These are phyloP conservation scores for Ceratobasidium sp. DNA, from an alignment of 1,284 basidiomycete genomes.

Conservation along the genomic window DNA sequence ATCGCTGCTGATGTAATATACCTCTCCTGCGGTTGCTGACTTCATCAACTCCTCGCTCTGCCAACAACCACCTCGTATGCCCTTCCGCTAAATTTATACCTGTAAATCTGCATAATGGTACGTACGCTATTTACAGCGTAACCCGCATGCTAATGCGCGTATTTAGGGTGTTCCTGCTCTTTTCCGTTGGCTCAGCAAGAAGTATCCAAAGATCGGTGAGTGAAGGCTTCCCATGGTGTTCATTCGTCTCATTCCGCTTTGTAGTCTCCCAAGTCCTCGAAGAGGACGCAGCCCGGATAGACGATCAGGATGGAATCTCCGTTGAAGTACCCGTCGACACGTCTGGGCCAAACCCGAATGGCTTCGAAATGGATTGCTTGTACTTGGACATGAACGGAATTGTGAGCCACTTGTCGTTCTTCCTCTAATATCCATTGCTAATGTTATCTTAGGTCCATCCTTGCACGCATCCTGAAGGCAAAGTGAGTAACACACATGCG, in stretches of 20 bases:
- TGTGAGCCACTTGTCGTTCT: constrained; percentile 60
- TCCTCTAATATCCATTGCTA: constrained; percentile 6
- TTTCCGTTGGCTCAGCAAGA: constrained; percentile 95
- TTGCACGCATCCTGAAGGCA: constrained; percentile 98
- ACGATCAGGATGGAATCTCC: constrained; percentile 75
- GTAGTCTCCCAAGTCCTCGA: constrained; percentile 84
- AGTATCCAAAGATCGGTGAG: constrained; percentile 93
- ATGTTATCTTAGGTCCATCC: constrained; percentile 85
- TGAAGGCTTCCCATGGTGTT: neutral
- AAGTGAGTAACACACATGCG: constrained; percentile 63
- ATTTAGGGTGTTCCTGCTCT: constrained; percentile 91
- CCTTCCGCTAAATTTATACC: neutral
- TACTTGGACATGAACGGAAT: constrained; percentile 97
- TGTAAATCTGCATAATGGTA: constrained; percentile 36
- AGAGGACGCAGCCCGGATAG: constrained; percentile 80
- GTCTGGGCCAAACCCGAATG: constrained; percentile 92
- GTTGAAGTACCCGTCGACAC: constrained; percentile 88
- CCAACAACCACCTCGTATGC: constrained; percentile 25
- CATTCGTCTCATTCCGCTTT: neutral
- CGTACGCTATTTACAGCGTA: neutral
- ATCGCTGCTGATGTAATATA: constrained; percentile 20
- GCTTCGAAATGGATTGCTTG: constrained; percentile 94
- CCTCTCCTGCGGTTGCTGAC: constrained; percentile 26
- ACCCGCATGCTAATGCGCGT: neutral
- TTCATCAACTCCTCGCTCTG: constrained; percentile 5